Base-by-base conservation (phyloP, 2,329 filamentous ascomycete genomes). In the Monosporascus ibericus region DNA sequence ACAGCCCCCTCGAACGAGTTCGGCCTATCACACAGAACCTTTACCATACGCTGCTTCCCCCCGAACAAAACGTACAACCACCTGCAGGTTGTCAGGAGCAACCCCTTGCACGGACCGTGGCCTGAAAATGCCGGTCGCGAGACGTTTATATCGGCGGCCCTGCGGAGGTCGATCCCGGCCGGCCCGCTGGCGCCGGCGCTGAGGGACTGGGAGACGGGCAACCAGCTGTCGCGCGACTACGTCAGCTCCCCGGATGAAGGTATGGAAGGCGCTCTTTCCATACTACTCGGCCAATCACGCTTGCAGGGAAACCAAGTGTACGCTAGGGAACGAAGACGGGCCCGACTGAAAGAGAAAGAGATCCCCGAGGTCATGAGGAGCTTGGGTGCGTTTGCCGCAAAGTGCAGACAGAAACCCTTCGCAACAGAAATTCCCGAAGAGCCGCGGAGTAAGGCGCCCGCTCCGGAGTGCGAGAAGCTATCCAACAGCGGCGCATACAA, bases 181-280 rank as follows among this genome's bases (percentile, higher is more conserved):
- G 59, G 62, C 27, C 56, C 53, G 1, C 58, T 68, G 60, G 60
- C 63, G 15, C 60, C 62, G 8, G 61, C 58, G 15, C 54, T 67
- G 14, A 56, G 61, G n/a, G 65, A 68, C 48, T 68, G 66, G 66
- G 60, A 67, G 44, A 64, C 63, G 18, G 64, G 63, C 22, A 63
- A 63, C 38, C 66, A 65, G 51, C 51, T 66, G 18, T 58, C 52
- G 18, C 58, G 50, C 24, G 61, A 63, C 42, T 49, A 56, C 1
- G 55, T 52, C 5, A 59, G 54, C 27, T 60, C 61, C 34, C 58
- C 60, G 17, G 63, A 61, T 2, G 55, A 61, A 38, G 56, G 56
- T 2, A 48, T 49, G 14, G 60, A 65, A 25, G 63, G 64, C 15
- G 64, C 63, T 3, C 53, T 59, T 18, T 37, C 55, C 24, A 48